Percentiles rank a stretch among this genome's conserved stretches.
Evolutionary conservation across 1,139 yeast genomes (phyloP).

Genomic region (Yamadazyma sp.): DNA sequence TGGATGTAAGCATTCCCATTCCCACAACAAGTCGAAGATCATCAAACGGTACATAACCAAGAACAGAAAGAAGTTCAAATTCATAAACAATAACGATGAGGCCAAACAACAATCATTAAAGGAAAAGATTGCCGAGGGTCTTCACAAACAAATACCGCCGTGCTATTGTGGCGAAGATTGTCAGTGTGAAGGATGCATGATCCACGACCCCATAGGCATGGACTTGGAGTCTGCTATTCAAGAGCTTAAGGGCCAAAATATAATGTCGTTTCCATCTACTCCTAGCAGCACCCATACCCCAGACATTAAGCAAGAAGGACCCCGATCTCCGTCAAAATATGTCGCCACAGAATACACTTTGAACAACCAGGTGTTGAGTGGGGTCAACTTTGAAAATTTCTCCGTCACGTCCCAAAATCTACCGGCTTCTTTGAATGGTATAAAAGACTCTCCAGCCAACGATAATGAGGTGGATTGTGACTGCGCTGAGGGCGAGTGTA

Average conservation of each 20-base stretch:
- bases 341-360: too few species aligned
- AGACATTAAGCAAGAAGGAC: too few species aligned
- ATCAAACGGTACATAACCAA: constrained; percentile 35
- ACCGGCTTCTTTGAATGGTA: too few species aligned
- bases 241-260: not conserved
- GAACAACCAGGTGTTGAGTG: too few species aligned
- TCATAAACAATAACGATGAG: constrained; percentile 16
- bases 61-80: constrained; percentile 15
- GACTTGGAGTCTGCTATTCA: not conserved
- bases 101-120: constrained; percentile 15
- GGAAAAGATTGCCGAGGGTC: constrained; percentile 27
- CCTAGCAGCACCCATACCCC: too few species aligned
- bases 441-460: not conserved
- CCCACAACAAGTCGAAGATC: constrained; percentile 36
- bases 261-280: not conserved
- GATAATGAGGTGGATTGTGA: constrained; percentile 25
- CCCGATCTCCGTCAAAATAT: too few species aligned
- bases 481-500: constrained; percentile 49
- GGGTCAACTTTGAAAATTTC: too few species aligned
- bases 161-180: constrained; percentile 52
- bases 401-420: too few species aligned
- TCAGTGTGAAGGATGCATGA: constrained; percentile 47
- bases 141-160: constrained; percentile 37
- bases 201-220: constrained; percentile 28
- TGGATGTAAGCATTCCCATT: constrained; percentile 28